Percentiles rank a stretch among this genome's conserved stretches.
phyloP scores from a whole-genome alignment of 2,329 filamentous ascomycete species.

The Fusarium buharicum region DNA sequence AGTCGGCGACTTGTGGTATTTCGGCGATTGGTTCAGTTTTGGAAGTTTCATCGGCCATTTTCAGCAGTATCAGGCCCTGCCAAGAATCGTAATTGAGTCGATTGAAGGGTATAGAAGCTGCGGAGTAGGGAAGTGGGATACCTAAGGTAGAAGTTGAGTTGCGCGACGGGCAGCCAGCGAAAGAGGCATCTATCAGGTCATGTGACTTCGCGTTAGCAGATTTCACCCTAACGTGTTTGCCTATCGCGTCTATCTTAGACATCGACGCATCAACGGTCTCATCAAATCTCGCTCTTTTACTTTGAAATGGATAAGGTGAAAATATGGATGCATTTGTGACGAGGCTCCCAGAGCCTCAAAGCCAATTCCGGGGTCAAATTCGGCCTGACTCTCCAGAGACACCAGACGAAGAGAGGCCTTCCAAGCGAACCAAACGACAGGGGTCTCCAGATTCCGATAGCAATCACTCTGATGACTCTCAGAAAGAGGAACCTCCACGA shows the following conservation, averaged over 20 bases:
- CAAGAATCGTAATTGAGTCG: background rate
- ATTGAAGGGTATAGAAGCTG: slow-evolving; percentile 18
- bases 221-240: slow-evolving; percentile 22
- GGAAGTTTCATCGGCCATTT: slow-evolving; percentile 48
- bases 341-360: slow-evolving; percentile 42
- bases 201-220: slow-evolving; percentile 53
- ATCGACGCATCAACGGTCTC: background rate
- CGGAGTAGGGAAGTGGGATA: slow-evolving; percentile 5
- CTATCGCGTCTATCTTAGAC: slow-evolving; percentile 30
- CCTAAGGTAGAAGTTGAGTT: slow-evolving; percentile 4
- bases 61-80: slow-evolving; percentile 4
- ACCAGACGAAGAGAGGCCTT: slow-evolving; percentile 38
- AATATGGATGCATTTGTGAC: slow-evolving; percentile 55
- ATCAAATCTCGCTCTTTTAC: background rate
- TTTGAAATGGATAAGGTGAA: slow-evolving; percentile 20
- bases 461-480: slow-evolving; percentile 38
- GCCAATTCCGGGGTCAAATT: slow-evolving; percentile 18
- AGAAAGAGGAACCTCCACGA: slow-evolving; percentile 11
- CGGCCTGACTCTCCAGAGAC: slow-evolving; percentile 16
- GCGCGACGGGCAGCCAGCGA: slow-evolving; percentile 30
- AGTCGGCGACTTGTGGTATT: slow-evolving; percentile 36
- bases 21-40: slow-evolving; percentile 38
- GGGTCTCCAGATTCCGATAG: slow-evolving; percentile 37
- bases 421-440: slow-evolving; percentile 49
- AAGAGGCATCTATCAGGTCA: slow-evolving; percentile 44